Conservation (phyloP, 202 grass and related monocot species). For the Carex arenaria region DNA sequence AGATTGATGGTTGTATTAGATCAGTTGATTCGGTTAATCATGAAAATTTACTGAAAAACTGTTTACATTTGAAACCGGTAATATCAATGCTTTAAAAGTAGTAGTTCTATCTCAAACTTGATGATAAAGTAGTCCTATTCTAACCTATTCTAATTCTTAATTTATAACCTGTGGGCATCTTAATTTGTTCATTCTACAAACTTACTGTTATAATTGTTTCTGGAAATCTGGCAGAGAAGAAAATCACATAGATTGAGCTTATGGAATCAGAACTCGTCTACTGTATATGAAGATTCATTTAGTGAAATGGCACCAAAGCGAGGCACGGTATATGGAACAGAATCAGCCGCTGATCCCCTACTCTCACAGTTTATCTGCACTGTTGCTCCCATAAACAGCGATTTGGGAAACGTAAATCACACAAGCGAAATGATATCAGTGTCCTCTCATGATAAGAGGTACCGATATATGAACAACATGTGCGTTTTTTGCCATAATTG, state of each 20-base stretch:
- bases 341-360: constrained; percentile 58
- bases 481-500: neutral
- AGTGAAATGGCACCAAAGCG: constrained; percentile 22
- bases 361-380: constrained; percentile 69
- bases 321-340: constrained; percentile 28
- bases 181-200: constrained; percentile 7
- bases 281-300: constrained; percentile 34
- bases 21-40: neutral
- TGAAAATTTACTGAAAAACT: neutral
- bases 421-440: neutral
- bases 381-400: neutral
- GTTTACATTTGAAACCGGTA: neutral
- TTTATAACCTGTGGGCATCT: constrained; percentile 1
- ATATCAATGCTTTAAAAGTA: neutral
- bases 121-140: neutral
- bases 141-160: neutral
- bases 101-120: neutral
- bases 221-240: constrained; percentile 44
- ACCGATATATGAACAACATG: neutral
- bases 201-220: constrained; percentile 2
- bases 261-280: constrained; percentile 24
- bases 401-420: neutral
- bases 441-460: constrained; percentile 27
- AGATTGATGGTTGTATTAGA: constrained; percentile 5
- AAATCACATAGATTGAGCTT: constrained; percentile 53